Conservation (phyloP, 2,329 filamentous ascomycete species). For the Diaporthe longicolla region DNA sequence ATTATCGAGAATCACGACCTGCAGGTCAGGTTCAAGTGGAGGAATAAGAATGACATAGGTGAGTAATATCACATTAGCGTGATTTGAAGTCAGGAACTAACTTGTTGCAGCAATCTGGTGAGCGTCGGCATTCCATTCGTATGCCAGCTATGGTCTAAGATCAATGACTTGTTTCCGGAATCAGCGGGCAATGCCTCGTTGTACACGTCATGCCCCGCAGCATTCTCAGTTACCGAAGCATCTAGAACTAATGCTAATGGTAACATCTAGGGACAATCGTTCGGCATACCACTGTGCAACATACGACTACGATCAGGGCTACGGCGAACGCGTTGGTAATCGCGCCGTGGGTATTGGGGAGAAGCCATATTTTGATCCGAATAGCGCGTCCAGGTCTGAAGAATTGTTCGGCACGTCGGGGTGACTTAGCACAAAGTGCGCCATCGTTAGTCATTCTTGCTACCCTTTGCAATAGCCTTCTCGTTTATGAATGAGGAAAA, state of each 20-base stretch:
- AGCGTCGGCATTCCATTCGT: neutral
- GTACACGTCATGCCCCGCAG: too few relatives aligned
- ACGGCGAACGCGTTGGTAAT: conserved; percentile 36
- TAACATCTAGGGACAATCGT: too few relatives aligned
- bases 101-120: neutral
- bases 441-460: too few relatives aligned
- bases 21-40: conserved; percentile 41
- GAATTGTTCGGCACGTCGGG: neutral
- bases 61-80: too few relatives aligned
- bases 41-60: conserved; percentile 42
- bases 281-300: conserved; percentile 40
- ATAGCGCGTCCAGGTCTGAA: conserved; percentile 38
- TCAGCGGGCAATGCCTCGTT: too few relatives aligned
- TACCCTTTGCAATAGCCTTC: too few relatives aligned
- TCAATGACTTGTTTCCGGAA: too few relatives aligned
- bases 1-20: conserved; percentile 40
- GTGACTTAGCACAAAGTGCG: neutral
- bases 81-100: too few relatives aligned
- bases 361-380: conserved; percentile 37
- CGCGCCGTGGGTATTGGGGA: conserved; percentile 40
- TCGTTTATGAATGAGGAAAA: too few relatives aligned
- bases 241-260: too few relatives aligned
- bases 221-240: too few relatives aligned
- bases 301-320: conserved; percentile 35
- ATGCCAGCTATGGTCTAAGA: too few relatives aligned